Base-by-base conservation (phyloP, 345 rosid species). In the Eucalyptus cloeziana region DNA sequence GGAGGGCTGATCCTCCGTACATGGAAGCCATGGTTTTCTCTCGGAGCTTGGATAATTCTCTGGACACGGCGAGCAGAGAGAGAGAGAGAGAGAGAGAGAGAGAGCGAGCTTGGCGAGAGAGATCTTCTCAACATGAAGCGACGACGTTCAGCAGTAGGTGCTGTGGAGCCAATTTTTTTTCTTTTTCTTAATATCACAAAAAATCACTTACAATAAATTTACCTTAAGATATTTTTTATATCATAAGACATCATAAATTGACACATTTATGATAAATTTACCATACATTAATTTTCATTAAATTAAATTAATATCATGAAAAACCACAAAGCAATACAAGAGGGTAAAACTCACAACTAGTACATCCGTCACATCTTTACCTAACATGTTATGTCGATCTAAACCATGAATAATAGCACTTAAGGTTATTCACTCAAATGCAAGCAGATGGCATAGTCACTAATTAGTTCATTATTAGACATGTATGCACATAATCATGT, bases 311-410 rank as follows among this genome's bases (percentile, higher is more conserved):
- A 21, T 3, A 52, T 0, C 10, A 52, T 0, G 1, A 52, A 52
- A 52, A 52, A 52, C 0, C 2, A 52, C 5, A 21, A 52, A 21
- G 2, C 5, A 52, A 52, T 15, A 15, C 10, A 8, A 0, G 10
- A 52, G 24, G 2, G 1, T 52, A 52, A 52, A 52, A 52, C 58
- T 52, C 2, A 0, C 1, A 1, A 19, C 1, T 1, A 7, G 0
- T 17, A 7, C 1, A 19, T 0, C 2, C 56, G 0, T 52, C 2
- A 19, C n/a, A n/a, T n/a, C n/a, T n/a, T 51, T 3, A 51, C 56
- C 22, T 0, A 0, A 9, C 56, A 51, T 51, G 22, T 51, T 17
- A 0, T 51, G 22, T 51, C 0, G 0, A 51, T 51, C 0, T 0
- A 52, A 19, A 0, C 56, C 56, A 19, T 19, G 56, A 52, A 19